Percentiles rank a stretch among this genome's conserved stretches.
Evolutionary conservation across 2,329 filamentous ascomycete species (phyloP).

Genomic region (Diaporthe velutina): DNA sequence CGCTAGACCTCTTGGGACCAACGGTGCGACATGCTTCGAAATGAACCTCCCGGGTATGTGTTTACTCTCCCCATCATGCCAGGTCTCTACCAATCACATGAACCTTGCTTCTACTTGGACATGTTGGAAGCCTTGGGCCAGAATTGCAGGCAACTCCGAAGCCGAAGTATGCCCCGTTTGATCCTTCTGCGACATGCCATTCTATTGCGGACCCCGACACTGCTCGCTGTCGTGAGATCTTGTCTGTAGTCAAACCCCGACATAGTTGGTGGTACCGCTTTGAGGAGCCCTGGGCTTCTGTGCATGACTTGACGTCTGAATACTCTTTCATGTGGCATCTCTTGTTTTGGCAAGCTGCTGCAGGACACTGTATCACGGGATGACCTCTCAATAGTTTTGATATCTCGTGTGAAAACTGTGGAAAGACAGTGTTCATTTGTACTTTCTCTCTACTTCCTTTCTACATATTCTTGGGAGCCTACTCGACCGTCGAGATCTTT

Average conservation of each 20-base stretch:
- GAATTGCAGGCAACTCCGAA: not conserved
- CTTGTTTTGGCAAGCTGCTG: not conserved
- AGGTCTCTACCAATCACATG: not conserved
- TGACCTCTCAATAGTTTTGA: not conserved
- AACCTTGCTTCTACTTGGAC: not conserved
- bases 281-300: not conserved
- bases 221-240: not conserved
- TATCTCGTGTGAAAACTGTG: no score
- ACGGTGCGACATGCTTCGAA: not conserved
- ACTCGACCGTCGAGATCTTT: no score
- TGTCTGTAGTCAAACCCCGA: not conserved
- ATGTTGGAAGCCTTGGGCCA: not conserved
- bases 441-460: not conserved
- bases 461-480: not conserved
- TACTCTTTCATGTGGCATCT: not conserved
- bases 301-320: not conserved
- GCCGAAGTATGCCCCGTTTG: not conserved
- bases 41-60: not conserved
- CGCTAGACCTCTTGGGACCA: not conserved
- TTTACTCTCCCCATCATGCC: not conserved
- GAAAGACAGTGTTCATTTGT: not conserved
- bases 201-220: not conserved
- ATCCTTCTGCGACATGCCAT: not conserved
- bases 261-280: not conserved
- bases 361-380: not conserved